These are phyloP conservation scores for Fusarium sp. DNA, from an alignment of 2,329 filamentous ascomycete species.

Conservation along the genomic window DNA sequence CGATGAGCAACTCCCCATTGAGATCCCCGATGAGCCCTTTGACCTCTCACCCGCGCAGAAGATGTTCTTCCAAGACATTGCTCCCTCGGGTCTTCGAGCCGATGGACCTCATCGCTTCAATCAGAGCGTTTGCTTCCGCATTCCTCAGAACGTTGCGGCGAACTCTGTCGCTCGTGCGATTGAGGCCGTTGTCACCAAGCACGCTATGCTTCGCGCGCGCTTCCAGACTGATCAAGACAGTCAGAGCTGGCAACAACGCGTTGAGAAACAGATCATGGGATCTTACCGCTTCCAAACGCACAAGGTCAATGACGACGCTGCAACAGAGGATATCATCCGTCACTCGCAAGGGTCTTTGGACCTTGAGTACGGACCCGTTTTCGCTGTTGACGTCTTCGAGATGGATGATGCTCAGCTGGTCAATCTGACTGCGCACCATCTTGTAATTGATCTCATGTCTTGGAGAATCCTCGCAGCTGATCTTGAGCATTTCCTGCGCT, in stretches of 20 bases:
- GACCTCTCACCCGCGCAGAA: background rate
- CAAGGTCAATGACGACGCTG: rapidly evolving
- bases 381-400: background rate
- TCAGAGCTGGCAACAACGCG: background rate
- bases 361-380: background rate
- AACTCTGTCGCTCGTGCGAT: background rate
- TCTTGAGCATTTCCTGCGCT: background rate
- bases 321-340: background rate
- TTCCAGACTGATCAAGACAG: background rate
- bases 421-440: background rate
- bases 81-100: background rate
- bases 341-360: background rate
- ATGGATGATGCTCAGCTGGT: background rate
- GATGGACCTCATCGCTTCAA: background rate
- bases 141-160: rapidly evolving
- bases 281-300: background rate
- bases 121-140: background rate
- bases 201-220: background rate
- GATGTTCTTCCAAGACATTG: background rate
- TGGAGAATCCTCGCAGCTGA: background rate
- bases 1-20: background rate
- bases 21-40: background rate
- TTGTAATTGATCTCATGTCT: background rate
- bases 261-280: background rate
- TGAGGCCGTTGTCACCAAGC: background rate